Evolutionary conservation across 2,329 filamentous ascomycete genomes (phyloP).

Genomic region (Coniochaeta pulveracea): DNA sequence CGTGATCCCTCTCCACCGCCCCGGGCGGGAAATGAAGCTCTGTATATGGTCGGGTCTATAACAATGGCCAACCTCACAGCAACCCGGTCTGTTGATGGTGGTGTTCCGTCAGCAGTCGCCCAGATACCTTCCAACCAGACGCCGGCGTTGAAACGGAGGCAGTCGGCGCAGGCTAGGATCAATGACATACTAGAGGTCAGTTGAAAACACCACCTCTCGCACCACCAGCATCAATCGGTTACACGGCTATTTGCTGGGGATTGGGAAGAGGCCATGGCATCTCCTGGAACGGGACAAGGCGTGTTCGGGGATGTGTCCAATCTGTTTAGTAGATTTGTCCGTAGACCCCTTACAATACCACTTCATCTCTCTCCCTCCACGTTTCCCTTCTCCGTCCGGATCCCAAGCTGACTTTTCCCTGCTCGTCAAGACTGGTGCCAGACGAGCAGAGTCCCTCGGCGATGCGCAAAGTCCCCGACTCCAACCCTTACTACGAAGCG

Average conservation of each 20-base stretch:
- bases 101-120: too few relatives aligned
- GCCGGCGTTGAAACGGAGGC: constrained; percentile 10
- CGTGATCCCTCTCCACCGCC: too few relatives aligned
- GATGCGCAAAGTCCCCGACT: constrained; percentile 7
- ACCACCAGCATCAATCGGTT: too few relatives aligned
- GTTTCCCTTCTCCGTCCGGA: too few relatives aligned
- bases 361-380: neutral
- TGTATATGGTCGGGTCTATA: too few relatives aligned
- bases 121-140: too few relatives aligned
- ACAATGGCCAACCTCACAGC: too few relatives aligned
- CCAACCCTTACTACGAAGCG: constrained; percentile 10
- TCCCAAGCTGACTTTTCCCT: neutral
- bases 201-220: too few relatives aligned
- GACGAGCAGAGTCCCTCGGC: constrained; percentile 15
- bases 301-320: constrained; percentile 10
- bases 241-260: constrained; percentile 1
- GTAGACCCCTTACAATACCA: constrained; percentile 8
- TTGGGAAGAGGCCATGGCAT: neutral
- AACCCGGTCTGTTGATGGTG: too few relatives aligned
- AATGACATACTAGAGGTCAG: constrained; percentile 21
- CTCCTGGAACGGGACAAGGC: constrained; percentile 5
- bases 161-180: constrained; percentile 19
- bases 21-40: too few relatives aligned
- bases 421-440: constrained; percentile 13
- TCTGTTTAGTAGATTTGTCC: constrained; percentile 12